Percentiles rank a stretch among this genome's conserved stretches.
Evolutionary conservation across 495 filamentous ascomycete genomes (phyloP).

Genomic region (Xanthoparmelia taractica): DNA sequence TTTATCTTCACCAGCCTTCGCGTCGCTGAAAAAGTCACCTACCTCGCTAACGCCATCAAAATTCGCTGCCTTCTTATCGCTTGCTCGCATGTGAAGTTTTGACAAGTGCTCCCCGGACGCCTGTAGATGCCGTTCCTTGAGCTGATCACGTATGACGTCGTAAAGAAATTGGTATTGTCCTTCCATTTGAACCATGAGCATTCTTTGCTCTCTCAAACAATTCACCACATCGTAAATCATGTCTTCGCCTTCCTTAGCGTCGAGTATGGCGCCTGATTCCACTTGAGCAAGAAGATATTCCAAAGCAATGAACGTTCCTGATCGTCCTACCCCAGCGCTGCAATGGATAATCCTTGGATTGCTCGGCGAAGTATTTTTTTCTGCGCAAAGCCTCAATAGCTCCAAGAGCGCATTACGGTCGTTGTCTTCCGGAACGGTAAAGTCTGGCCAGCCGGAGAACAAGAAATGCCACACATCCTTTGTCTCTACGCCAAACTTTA

Average conservation of each 20-base stretch:
- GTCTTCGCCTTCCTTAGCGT: slow-evolving; percentile 41
- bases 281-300: slow-evolving; percentile 82
- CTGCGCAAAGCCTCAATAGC: slow-evolving; percentile 65
- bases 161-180: slow-evolving; percentile 86
- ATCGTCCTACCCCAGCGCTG: slow-evolving; percentile 87
- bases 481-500: slow-evolving; percentile 50
- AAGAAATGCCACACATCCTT: slow-evolving; percentile 82
- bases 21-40: slow-evolving; percentile 4
- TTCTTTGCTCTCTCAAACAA: slow-evolving; percentile 74
- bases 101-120: slow-evolving; percentile 16
- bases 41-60: slow-evolving; percentile 10
- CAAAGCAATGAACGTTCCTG: slow-evolving; percentile 90
- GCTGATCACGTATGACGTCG: slow-evolving; percentile 69
- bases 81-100: slow-evolving; percentile 19
- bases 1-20: not conserved
- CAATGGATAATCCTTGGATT: slow-evolving; percentile 90
- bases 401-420: slow-evolving; percentile 72
- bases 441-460: slow-evolving; percentile 92
- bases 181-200: slow-evolving; percentile 93
- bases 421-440: slow-evolving; percentile 72
- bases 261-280: slow-evolving; percentile 59
- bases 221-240: slow-evolving; percentile 70
- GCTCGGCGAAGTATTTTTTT: slow-evolving; percentile 51
- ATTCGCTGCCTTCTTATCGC: slow-evolving; percentile 14
- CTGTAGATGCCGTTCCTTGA: slow-evolving; percentile 27